Base-by-base conservation (phyloP, 352 stramenopile species). In the Bremia lactucae region DNA sequence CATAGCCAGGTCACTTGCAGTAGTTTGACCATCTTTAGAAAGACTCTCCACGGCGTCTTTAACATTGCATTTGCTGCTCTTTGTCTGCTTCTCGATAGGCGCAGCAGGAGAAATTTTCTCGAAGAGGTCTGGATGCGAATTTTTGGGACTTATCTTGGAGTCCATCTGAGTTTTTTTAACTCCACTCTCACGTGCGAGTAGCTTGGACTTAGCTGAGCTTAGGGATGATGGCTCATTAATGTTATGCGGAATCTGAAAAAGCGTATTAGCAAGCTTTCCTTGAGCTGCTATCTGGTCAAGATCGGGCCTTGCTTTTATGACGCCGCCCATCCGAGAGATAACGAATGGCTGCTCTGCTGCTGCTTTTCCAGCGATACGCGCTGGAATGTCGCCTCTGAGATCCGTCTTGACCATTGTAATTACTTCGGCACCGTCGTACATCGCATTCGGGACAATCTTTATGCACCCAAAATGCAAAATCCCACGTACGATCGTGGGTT, bases 341-440 rank as follows among this genome's bases (percentile, higher is more conserved):
- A 85, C 50, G 37, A 72, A 85, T 21, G 72, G 72, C 48, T 83
- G 75, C 24, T 87, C 75, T 2, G 70, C 51, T 7, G 72, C 70
- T 22, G 64, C 72, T 33, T 82, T 81, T n/a, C 62, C 55, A 16
- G 69, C 62, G 28, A 88, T 71, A 1, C 71, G 72, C 9, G 70
- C 55, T 23, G 75, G 72, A 25, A 88, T 83, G 31, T 31, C 83
- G 16, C 75, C 75, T 39, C 83, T 84, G 11, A 88, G 45, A 39
- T 88, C 75, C 6, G 66, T 80, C 41, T 88, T 83, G 31, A 75
- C 46, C 64, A 86, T 79, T 35, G 68, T 86, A 21, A 62, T 71
- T 42, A 88, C 72, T 15, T 75, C 20, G 4, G 65, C 71, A 3
- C 65, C 68, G 16, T 65, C 60, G 50, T 85, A 78, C n/a, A 59